Evolutionary conservation across 2,329 filamentous ascomycete genomes (phyloP), one percentile per base, ranked within the genome.

Genomic region (Ophiocordyceps camponoti-floridani): DNA sequence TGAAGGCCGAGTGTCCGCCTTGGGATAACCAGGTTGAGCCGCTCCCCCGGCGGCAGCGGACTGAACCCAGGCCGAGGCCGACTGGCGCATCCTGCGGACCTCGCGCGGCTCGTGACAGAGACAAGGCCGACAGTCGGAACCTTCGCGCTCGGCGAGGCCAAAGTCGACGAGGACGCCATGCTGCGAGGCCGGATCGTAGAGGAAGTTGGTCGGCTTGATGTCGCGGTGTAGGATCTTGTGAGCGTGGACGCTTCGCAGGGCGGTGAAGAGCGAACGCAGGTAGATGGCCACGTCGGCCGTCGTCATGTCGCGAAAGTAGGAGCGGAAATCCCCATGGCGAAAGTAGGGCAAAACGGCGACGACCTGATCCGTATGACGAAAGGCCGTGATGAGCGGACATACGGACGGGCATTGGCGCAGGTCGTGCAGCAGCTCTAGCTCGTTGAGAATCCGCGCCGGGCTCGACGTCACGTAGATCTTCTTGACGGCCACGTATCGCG

Each of bases 391-490:
- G 18, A 98, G 73, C 31, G 91, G 89, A 53, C 91, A 96, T 26
- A 98, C 88, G 2, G 85, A 86, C 37, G 77, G 73, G 47, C 83
- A 94, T 46, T 82, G 76, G 43, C 83, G 77, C 9, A 98, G 74
- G 58, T 94, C 87, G 58, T 94, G 79, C 19, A 98, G 75, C 19
- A 98, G 73, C 54, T 96, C 89, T 16, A 98, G 78, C 63, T 98
- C 91, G 64, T 98, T 98, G 57, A 94, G 77, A 53, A 98, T 96
- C 41, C 91, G 84, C 27, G 80, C 73, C 0, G 91, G 91, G 52
- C 87, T 95, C 49, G 88, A 95, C 1, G 93, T 98, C 51, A 96
- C 91, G 61, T 98, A 98, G 53, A 98, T 98, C 67, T 98, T 98
- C 67, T 98, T 98, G 62, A 98, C 84, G 18, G 93, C 91, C 49